These are phyloP conservation scores for Lasiodiplodia theobromae DNA, from an alignment of 2,329 filamentous ascomycete genomes.

Conservation along the genomic window DNA sequence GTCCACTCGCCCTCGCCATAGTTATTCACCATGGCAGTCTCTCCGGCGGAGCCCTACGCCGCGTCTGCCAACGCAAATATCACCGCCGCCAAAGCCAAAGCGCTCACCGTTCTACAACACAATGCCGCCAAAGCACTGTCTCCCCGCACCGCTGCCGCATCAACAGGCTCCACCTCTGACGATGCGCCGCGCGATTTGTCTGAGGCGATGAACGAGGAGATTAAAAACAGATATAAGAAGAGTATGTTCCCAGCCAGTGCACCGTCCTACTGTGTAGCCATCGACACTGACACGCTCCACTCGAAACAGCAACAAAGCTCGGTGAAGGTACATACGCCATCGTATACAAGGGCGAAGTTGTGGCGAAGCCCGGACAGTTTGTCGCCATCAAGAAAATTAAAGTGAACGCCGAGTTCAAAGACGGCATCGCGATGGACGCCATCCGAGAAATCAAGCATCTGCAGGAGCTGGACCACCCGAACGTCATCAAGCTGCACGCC, in stretches of 20 bases:
- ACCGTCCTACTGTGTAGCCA: neutral
- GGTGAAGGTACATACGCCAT: conserved; percentile 97
- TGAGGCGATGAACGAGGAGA: conserved; percentile 56
- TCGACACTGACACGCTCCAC: conserved; percentile 19
- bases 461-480: conserved; percentile 91
- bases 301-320: conserved; percentile 75
- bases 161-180: conserved; percentile 33
- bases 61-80: conserved; percentile 27
- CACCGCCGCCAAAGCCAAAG: conserved; percentile 38
- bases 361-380: conserved; percentile 71
- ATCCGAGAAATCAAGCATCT: conserved; percentile 96
- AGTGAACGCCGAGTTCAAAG: conserved; percentile 81
- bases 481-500: conserved; percentile 90
- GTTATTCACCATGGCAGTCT: conserved; percentile 30
- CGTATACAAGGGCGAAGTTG: conserved; percentile 87
- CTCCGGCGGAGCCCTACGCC: conserved; percentile 27
- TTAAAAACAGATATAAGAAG: conserved; percentile 66
- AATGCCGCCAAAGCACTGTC: conserved; percentile 34
- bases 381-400: conserved; percentile 97
- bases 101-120: conserved; percentile 40
- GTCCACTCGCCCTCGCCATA: conserved; percentile 6
- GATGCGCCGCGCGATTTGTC: conserved; percentile 49
- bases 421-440: conserved; percentile 92
- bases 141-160: conserved; percentile 33
- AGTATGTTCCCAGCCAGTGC: conserved; percentile 29